Evolutionary conservation across 345 rosid species (phyloP), one percentile per base, ranked within the genome.

Genomic region (Eucalyptus decipiens): DNA sequence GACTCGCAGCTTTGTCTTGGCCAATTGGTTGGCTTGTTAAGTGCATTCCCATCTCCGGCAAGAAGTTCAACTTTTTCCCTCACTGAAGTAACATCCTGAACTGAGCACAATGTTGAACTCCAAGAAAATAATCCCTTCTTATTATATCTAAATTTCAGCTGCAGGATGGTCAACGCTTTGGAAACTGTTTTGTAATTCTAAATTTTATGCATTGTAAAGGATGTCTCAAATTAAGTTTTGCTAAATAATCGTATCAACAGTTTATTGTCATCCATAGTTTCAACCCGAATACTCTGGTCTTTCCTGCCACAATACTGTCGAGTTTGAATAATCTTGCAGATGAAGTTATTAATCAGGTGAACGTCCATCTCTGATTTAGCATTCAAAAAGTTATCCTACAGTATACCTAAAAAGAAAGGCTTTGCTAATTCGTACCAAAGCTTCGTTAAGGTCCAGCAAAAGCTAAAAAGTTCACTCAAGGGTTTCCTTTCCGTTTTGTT

Each of bases 1-100:
- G 90, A 12, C 80, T 94, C 4, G 98, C 95, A 26, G 94, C 94
- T 18, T 83, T 90, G 8, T 92, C 98, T 0, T 96, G 99, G 99
- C 98, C 98, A 0, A 95, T 95, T 43, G 97, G 95, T 24, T 95
- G 94, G 94, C 47, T 89, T 30, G 94, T 95, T 88, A 97, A 96
- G 92, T 93, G 85, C 89, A 86, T 96, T 26, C 97, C 96, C 2
- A 94, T 97, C 48, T 95, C 96, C 1, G 81, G 47, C 15, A 76
- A 76, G 24, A 40, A 37, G 9, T 76, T 40, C 16, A 34, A 34
- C 5, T 37, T 76, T n/a, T 0, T 76, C 6, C 3, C 0, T 16
- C 0, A 0, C 47, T 21, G 30, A 40, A 76, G 47, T 11, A 11
- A 13, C 9, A 0, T 21, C 30, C 47, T 76, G 47, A 76, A 72